These are phyloP conservation scores for Stachybotrys chartarum DNA, from an alignment of 2,329 filamentous ascomycete species.

Conservation along the genomic window DNA sequence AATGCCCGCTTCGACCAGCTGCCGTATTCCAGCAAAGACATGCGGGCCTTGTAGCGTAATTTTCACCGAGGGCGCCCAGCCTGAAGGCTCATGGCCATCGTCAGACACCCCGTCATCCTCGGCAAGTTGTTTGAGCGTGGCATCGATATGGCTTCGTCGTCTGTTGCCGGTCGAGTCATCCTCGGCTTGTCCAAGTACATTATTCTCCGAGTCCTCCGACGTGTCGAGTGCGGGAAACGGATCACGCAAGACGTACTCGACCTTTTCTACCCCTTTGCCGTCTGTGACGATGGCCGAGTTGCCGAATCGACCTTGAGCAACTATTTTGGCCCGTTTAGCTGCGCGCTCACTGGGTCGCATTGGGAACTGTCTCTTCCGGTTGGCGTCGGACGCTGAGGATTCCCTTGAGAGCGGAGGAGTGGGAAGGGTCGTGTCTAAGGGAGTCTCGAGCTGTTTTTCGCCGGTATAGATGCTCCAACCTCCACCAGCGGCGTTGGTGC, in stretches of 20 bases:
- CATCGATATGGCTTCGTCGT: slow-evolving; percentile 28
- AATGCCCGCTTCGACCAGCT: slow-evolving; percentile 68
- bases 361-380: slow-evolving; percentile 17
- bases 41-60: slow-evolving; percentile 69
- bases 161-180: neutral
- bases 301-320: slow-evolving; percentile 67
- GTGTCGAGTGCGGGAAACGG: slow-evolving; percentile 29
- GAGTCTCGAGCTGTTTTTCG: slow-evolving; percentile 46
- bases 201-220: slow-evolving; percentile 16
- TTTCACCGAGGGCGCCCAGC: slow-evolving; percentile 35
- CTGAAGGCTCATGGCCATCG: slow-evolving; percentile 16
- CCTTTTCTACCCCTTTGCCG: slow-evolving; percentile 52
- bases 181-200: slow-evolving; percentile 3
- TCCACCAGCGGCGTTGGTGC: slow-evolving; percentile 65
- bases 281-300: slow-evolving; percentile 47
- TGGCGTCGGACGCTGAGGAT: slow-evolving; percentile 17
- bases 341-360: slow-evolving; percentile 22
- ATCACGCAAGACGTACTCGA: slow-evolving; percentile 55
- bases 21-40: slow-evolving; percentile 72
- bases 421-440: slow-evolving; percentile 45
- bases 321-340: slow-evolving; percentile 50
- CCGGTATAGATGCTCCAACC: slow-evolving; percentile 76
- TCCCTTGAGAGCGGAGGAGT: slow-evolving; percentile 35
- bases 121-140: slow-evolving; percentile 20
- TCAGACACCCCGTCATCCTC: slow-evolving; percentile 13